These are phyloP conservation scores for Penicillium sp. DNA, from an alignment of 2,329 filamentous ascomycete species.

Conservation along the genomic window DNA sequence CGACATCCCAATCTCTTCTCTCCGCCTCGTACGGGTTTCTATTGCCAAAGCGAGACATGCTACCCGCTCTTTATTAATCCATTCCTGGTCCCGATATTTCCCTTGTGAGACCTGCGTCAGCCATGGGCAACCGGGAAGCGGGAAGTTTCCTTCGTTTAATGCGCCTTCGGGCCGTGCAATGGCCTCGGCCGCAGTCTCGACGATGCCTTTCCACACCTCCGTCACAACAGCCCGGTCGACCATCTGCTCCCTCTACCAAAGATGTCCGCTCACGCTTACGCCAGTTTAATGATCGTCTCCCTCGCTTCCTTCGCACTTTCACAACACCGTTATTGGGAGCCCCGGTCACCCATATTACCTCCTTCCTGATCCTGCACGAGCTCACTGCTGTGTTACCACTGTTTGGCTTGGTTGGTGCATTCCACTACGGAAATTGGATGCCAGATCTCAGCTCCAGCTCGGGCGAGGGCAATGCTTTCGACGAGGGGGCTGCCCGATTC, in stretches of 20 bases:
- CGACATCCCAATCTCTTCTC: neutral
- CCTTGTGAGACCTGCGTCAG: neutral
- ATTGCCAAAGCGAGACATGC: constrained; percentile 14
- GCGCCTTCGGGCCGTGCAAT: constrained; percentile 16
- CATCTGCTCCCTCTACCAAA: constrained; percentile 22
- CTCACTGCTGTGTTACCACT: constrained; percentile 84
- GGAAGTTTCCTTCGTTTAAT: constrained; percentile 18
- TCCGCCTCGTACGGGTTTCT: neutral
- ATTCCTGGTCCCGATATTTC: neutral
- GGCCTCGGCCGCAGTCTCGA: constrained; percentile 13
- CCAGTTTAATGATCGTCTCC: constrained; percentile 56
- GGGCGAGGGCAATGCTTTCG: constrained; percentile 35
- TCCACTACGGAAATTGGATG: constrained; percentile 79
- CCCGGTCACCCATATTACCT: constrained; percentile 78
- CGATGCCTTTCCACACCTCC: constrained; percentile 29
- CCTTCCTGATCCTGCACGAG: constrained; percentile 91
- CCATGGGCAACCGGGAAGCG: constrained; percentile 16
- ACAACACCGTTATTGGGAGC: constrained; percentile 72
- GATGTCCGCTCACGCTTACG: constrained; percentile 38
- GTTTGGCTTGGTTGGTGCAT: constrained; percentile 71
- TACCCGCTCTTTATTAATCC: constrained; percentile 5
- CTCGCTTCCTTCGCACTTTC: constrained; percentile 70
- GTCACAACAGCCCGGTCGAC: constrained; percentile 15
- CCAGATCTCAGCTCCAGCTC: constrained; percentile 55
- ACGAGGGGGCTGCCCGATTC: constrained; percentile 72